Percentiles rank a stretch among this genome's conserved stretches.
These are phyloP conservation scores for Vigna radiata DNA, from an alignment of 306 rosid species.

Conservation along the genomic window DNA sequence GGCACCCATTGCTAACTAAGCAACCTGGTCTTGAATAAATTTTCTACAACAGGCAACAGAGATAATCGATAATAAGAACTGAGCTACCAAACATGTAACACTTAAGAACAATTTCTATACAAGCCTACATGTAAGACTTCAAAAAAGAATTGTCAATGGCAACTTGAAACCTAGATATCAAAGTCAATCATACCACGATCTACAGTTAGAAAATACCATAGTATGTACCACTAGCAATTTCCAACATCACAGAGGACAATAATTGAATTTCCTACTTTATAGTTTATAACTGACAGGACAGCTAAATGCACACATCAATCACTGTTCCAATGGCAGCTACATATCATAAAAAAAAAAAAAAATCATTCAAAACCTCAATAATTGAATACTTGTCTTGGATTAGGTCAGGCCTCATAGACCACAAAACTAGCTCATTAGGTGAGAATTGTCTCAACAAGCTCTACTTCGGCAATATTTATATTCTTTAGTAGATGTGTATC, in stretches of 20 bases:
- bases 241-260: not conserved
- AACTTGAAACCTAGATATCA: conserved; percentile 25
- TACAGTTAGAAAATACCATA: not conserved
- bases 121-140: conserved; percentile 4
- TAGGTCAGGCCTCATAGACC: not conserved
- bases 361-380: conserved; percentile 1
- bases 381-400: not conserved
- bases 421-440: not conserved
- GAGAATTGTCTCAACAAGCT: not conserved
- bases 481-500: not conserved
- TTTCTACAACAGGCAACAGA: conserved; percentile 27
- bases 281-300: conserved; percentile 10
- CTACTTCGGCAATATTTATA: not conserved
- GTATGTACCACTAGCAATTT: conserved; percentile 10
- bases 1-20: conserved; percentile 32
- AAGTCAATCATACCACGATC: not conserved
- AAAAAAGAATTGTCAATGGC: conserved; percentile 5
- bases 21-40: conserved; percentile 23
- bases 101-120: not conserved
- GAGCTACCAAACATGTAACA: conserved; percentile 13
- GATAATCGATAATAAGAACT: conserved; percentile 33
- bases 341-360: not conserved
- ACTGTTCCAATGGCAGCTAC: conserved; percentile 3
- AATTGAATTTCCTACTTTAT: not conserved
- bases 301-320: conserved; percentile 1